Evolutionary conservation across 1,284 basidiomycete genomes (phyloP), one percentile per base, ranked within the genome.

Genomic region (Xanthoconium separans): DNA sequence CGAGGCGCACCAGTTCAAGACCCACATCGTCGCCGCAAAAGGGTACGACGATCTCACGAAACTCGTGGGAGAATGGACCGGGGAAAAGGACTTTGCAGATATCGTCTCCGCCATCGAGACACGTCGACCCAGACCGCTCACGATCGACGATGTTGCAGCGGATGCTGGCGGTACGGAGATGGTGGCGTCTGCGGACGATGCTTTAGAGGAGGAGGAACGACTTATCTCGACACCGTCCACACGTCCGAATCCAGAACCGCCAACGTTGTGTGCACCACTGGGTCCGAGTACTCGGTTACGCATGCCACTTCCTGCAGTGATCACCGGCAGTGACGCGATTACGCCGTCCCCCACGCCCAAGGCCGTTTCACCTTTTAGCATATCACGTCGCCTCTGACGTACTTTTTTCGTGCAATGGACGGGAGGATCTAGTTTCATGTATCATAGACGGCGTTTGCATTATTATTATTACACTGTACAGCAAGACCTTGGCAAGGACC

Each of bases 21-120:
- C 84, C 30, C 65, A 69, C 0, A 71, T 93, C 41, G 70, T 81
- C 39, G 75, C 79, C 54, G 81, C 85, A n/a, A 93, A 92, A 64
- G 74, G 74, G 24, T 89, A 86, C 61, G 80, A 81, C 3, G 83
- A 82, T 42, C 70, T 93, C 51, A 78, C 77, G 2, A 73, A 76
- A 4, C 67, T 84, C n/a, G 79, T 86, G 11, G 83, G 78, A 47
- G 62, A 69, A 3, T 84, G 81, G 81, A 79, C 78, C 1, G 89
- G 87, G 16, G 78, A 78, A 59, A 73, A 81, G 42, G 89, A 88
- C 46, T 81, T 89, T 57, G 66, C 72, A 3, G 76, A 80, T 13
- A 82, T 91, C 34, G 75, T 77, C 22, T 61, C 75, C 27, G 74
- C 76, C 2, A 80, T 91, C 45, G 77, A 83, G 58, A 64, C 74